A percentile compares a stretch with the other conserved stretches of the same genome.
These are phyloP conservation scores for Crithidia sp. DNA, from an alignment of 208 protist genomes.

Conservation along the genomic window DNA sequence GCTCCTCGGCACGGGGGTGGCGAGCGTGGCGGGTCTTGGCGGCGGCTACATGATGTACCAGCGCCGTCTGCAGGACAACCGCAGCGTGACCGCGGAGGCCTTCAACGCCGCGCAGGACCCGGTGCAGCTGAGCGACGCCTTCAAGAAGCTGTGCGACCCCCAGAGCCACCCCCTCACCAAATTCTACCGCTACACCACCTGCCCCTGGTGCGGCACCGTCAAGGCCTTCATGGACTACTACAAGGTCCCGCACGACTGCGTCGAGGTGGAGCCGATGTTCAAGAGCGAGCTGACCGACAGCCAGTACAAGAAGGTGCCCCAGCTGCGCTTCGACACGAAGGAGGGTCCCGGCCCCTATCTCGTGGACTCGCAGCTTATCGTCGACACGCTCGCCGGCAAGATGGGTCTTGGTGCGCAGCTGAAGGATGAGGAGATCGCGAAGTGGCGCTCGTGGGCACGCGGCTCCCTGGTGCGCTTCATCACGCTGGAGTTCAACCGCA, in stretches of 20 bases:
- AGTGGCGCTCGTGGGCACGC: conserved; percentile 85
- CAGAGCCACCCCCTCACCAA: conserved; percentile 49
- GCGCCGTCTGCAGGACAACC: conserved; percentile 79
- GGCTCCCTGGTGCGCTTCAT: conserved; percentile 85
- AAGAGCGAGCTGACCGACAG: conserved; percentile 74
- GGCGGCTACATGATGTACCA: conserved; percentile 78
- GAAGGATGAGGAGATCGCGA: conserved; percentile 63
- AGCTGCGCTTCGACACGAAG: conserved; percentile 73
- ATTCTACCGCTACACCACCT: conserved; percentile 90
- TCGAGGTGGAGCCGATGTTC: conserved; percentile 93
- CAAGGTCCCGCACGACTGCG: conserved; percentile 71
- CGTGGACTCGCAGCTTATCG: conserved; percentile 86
- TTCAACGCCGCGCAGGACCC: conserved; percentile 82
- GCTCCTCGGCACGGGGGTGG: conserved; percentile 33
- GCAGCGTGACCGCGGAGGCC: conserved; percentile 67
- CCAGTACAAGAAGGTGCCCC: conserved; percentile 92
- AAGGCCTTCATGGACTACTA: conserved; percentile 89
- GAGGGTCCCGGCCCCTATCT: conserved; percentile 63
- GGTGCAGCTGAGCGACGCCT: conserved; percentile 48
- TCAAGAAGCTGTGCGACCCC: conserved; percentile 51
- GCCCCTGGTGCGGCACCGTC: conserved; percentile 90
- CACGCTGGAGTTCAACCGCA: conserved; percentile 86
- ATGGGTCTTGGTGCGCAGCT: conserved; percentile 62
- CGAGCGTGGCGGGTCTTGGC: conserved; percentile 43
- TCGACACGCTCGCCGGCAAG: conserved; percentile 71